A percentile compares a stretch with the other conserved stretches of the same genome.
phyloP scores from a whole-genome alignment of 2,329 filamentous ascomycete species.

The Fusarium sp. region DNA sequence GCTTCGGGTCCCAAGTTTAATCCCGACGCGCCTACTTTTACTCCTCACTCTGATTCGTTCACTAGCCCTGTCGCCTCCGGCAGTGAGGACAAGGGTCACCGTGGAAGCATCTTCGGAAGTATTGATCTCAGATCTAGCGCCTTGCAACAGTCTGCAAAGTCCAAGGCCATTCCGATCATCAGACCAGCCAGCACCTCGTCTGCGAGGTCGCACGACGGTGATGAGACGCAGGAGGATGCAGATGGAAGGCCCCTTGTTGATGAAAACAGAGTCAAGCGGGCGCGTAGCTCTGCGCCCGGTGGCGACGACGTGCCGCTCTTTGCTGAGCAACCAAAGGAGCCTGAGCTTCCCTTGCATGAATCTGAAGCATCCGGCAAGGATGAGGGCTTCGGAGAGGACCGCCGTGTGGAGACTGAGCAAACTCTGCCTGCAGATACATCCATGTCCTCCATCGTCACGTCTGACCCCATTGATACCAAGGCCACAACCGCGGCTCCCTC shows the following conservation, averaged over 20 bases:
- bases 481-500: slow-evolving; percentile 63
- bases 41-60: slow-evolving; percentile 66
- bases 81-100: slow-evolving; percentile 54
- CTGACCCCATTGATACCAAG: slow-evolving; percentile 65
- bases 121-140: slow-evolving; percentile 71
- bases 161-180: slow-evolving; percentile 86
- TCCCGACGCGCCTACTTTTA: slow-evolving; percentile 81
- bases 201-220: slow-evolving; percentile 43
- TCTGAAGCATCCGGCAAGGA: slow-evolving; percentile 38
- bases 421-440: slow-evolving; percentile 59
- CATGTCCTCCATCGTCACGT: slow-evolving; percentile 63
- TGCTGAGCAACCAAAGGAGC: slow-evolving; percentile 63
- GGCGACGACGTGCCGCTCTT: slow-evolving; percentile 81
- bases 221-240: slow-evolving; percentile 42
- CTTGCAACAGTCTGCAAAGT: slow-evolving; percentile 74
- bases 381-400: slow-evolving; percentile 41
- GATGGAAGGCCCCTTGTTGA: slow-evolving; percentile 70
- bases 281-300: slow-evolving; percentile 71
- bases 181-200: slow-evolving; percentile 67
- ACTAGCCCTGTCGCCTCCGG: slow-evolving; percentile 58
- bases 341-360: slow-evolving; percentile 19
- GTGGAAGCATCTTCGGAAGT: slow-evolving; percentile 73
- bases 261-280: slow-evolving; percentile 79
- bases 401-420: slow-evolving; percentile 55
- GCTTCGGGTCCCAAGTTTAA: slow-evolving; percentile 75